Conservation (phyloP, 2,329 filamentous ascomycete species). For the Thyridium curvatum region DNA sequence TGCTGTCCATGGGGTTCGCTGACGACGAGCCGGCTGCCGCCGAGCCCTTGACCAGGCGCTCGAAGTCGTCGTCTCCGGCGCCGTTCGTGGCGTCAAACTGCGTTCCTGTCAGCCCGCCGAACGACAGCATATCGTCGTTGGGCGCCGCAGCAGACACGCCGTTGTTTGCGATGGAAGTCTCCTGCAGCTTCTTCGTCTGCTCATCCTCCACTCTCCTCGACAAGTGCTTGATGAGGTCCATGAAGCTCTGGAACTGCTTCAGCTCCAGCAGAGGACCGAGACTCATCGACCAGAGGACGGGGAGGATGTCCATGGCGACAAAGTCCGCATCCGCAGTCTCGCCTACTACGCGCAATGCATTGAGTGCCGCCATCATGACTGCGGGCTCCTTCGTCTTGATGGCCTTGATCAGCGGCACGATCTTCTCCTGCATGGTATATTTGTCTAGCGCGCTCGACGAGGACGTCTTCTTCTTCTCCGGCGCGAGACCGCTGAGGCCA, state of each 20-base stretch:
- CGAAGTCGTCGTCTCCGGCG: slow-evolving; percentile 69
- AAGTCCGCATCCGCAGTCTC: slow-evolving; percentile 81
- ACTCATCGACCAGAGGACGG: slow-evolving; percentile 86
- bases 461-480: slow-evolving; percentile 54
- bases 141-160: slow-evolving; percentile 39
- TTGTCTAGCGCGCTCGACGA: slow-evolving; percentile 85
- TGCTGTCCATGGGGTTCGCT: slow-evolving; percentile 34
- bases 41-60: slow-evolving; percentile 79
- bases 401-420: slow-evolving; percentile 79
- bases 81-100: slow-evolving; percentile 46
- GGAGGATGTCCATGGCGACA: slow-evolving; percentile 83
- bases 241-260: slow-evolving; percentile 82
- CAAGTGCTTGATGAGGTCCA: slow-evolving; percentile 77
- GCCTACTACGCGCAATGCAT: slow-evolving; percentile 79
- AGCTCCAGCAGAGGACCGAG: slow-evolving; percentile 84
- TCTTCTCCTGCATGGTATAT: slow-evolving; percentile 97
- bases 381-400: slow-evolving; percentile 98
- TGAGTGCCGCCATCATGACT: slow-evolving; percentile 90
- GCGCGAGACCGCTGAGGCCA: slow-evolving; percentile 66
- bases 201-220: slow-evolving; percentile 81
- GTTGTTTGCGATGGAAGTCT: slow-evolving; percentile 44
- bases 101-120: slow-evolving; percentile 60
- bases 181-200: slow-evolving; percentile 81
- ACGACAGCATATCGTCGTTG: slow-evolving; percentile 64
- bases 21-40: slow-evolving; percentile 30